Evolutionary conservation across 1,139 yeast species (phyloP).

Genomic region (Taiozyma sp.): DNA sequence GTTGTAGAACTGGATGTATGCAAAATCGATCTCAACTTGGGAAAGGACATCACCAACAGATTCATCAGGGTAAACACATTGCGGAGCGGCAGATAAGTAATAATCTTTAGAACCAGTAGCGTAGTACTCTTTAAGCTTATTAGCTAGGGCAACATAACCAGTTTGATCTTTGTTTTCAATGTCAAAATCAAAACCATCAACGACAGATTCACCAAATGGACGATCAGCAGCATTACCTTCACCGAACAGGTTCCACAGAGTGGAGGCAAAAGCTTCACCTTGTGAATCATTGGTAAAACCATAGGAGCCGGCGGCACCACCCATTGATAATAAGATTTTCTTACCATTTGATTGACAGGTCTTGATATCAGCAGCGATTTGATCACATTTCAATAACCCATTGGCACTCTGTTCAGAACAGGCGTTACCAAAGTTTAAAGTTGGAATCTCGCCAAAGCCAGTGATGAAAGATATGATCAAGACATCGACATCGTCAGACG

Average conservation of each 20-base stretch:
- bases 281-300: slow-evolving; percentile 62
- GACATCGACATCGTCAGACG: slow-evolving; percentile 64
- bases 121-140: slow-evolving; percentile 54
- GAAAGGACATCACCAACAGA: slow-evolving; percentile 66
- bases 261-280: slow-evolving; percentile 66
- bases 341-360: slow-evolving; percentile 83
- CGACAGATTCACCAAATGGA: slow-evolving; percentile 68
- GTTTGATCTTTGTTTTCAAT: slow-evolving; percentile 50
- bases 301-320: slow-evolving; percentile 82
- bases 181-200: slow-evolving; percentile 75
- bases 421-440: slow-evolving; percentile 67
- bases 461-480: slow-evolving; percentile 67
- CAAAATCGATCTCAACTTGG: slow-evolving; percentile 70
- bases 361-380: slow-evolving; percentile 68
- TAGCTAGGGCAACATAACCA: slow-evolving; percentile 62
- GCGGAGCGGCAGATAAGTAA: slow-evolving; percentile 92
- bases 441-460: slow-evolving; percentile 41
- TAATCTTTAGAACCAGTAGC: slow-evolving; percentile 55
- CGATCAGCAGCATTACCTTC: slow-evolving; percentile 59
- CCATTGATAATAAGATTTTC: slow-evolving; percentile 74
- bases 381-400: slow-evolving; percentile 56
- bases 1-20: slow-evolving; percentile 91
- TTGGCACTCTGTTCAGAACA: slow-evolving; percentile 49
- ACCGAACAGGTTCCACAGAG: slow-evolving; percentile 84
- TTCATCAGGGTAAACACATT: slow-evolving; percentile 90